Percentiles rank a stretch among this genome's conserved stretches.
Evolutionary conservation across 805 yeast genomes (phyloP).

Genomic region (Metschnikowia amazonensis): DNA sequence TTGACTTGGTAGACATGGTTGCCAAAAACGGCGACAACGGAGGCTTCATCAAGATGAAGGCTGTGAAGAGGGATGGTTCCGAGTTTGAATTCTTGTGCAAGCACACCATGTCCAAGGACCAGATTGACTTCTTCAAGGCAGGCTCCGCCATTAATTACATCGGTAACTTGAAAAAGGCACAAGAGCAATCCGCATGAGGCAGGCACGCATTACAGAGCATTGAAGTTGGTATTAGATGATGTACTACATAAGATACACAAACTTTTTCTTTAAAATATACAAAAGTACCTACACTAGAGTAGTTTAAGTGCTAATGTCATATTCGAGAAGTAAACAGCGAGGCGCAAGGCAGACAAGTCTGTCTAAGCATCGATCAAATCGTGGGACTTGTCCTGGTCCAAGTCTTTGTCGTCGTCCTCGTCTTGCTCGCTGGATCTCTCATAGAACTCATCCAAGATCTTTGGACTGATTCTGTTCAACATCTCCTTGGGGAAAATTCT

Average conservation of each 20-base stretch:
- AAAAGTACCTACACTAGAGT: slow-evolving; percentile 3
- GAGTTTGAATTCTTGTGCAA: slow-evolving; percentile 65
- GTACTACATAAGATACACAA: not conserved
- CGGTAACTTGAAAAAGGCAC: slow-evolving; percentile 47
- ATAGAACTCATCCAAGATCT: slow-evolving; percentile 91
- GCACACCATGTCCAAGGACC: slow-evolving; percentile 97
- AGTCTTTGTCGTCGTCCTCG: slow-evolving; percentile 47
- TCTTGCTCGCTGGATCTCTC: slow-evolving; percentile 78
- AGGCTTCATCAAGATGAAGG: slow-evolving; percentile 66
- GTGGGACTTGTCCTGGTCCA: slow-evolving; percentile 36
- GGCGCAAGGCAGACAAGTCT: not conserved
- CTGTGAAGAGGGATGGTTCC: slow-evolving; percentile 73
- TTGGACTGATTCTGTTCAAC: slow-evolving; percentile 97
- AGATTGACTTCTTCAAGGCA: slow-evolving; percentile 91
- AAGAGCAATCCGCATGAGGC: slow-evolving; percentile 6
- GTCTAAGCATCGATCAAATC: slow-evolving; percentile 41
- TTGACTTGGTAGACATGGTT: slow-evolving; percentile 47
- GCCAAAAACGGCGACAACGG: slow-evolving; percentile 85
- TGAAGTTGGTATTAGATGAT: not conserved
- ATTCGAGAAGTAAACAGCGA: slow-evolving; percentile 10
- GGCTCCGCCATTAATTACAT: slow-evolving; percentile 96
- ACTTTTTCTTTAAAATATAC: slow-evolving; percentile 3
- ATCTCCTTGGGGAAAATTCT: slow-evolving; percentile 99
- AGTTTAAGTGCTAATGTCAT: slow-evolving; percentile 5
- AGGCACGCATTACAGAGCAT: slow-evolving; percentile 1